Evolutionary conservation across 371 early-diverging fungal genomes (phyloP).

Genomic region (Parasitella parasitica): DNA sequence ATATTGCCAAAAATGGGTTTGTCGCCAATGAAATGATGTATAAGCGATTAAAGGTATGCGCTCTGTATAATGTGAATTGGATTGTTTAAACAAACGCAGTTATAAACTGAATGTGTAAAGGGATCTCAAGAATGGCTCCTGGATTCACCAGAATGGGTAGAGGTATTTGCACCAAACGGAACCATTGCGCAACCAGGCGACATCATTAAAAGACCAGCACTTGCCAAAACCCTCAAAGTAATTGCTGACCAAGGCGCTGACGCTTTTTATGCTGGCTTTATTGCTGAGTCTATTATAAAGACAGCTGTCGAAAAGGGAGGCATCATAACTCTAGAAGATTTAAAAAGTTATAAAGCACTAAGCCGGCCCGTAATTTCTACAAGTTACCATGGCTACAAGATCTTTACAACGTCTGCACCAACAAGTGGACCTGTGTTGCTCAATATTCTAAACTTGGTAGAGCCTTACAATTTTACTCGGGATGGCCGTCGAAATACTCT

Average conservation of each 20-base stretch:
- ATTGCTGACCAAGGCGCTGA: constrained; percentile 79
- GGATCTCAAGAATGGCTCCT: constrained; percentile 30
- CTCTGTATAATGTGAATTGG: too few species aligned
- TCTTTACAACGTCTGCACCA: constrained; percentile 69
- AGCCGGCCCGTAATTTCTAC: constrained; percentile 62
- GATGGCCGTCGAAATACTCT: constrained; percentile 57
- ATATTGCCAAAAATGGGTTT: constrained; percentile 81
- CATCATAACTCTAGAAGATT: constrained; percentile 78
- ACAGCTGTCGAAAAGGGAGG: constrained; percentile 72
- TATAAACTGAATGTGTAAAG: constrained; percentile 12
- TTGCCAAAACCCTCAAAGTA: constrained; percentile 78
- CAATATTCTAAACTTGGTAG: constrained; percentile 83
- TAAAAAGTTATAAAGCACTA: constrained; percentile 65
- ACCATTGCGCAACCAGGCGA: constrained; percentile 65
- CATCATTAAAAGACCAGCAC: constrained; percentile 63
- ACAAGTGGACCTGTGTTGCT: constrained; percentile 84
- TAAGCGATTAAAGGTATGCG: constrained; percentile 45
- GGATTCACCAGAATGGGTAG: constrained; percentile 34
- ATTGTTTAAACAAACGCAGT: too few species aligned
- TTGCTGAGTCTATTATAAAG: constrained; percentile 76
- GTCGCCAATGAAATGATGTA: constrained; percentile 58
- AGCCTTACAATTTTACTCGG: constrained; percentile 67
- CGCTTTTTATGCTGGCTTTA: constrained; percentile 85
- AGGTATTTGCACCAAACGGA: constrained; percentile 72
- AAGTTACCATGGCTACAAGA: constrained; percentile 72